Base-by-base conservation (phyloP, 2,329 filamentous ascomycete species). In the Dichotomopilus funicola region DNA sequence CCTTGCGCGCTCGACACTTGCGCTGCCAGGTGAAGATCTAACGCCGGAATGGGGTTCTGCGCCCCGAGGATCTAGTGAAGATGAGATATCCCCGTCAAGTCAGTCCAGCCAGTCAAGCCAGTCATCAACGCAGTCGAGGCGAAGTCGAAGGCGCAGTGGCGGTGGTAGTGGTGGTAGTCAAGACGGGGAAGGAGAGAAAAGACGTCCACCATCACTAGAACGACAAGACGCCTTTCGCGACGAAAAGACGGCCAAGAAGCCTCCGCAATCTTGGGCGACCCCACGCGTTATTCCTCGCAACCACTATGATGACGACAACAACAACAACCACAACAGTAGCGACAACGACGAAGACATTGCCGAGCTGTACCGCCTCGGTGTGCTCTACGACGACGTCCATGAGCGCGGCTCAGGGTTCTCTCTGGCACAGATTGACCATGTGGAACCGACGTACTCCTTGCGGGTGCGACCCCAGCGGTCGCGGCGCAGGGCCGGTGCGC, bases 191-290 rank as follows among this genome's bases (percentile, higher is more conserved):
- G 19, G 19, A 27, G 19, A 27, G 19, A 27, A 27, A 27, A 2
- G 70, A 33, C 68, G 72, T 7, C 66, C 65, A 7, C 75, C 75
- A 1, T 71, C 70, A 0, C 68, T 78, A 27, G 75, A 76, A 59
- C 67, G 76, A 8, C 71, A 78, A 61, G 74, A 76, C 44, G 76
- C 76, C 5, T 78, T 78, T 42, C 67, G 71, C 45, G 73, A 75
- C 46, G 65, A 66, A 4, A 66, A 66, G 19, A 76, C 73, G 0
- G 59, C 66, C 50, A 75, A 71, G 64, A 27, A 27, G 19, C 19
- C 19, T 27, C 3, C 19, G 3, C 19, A 27, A 27, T 2, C 3
- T 3, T 27, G 19, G 19, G 19, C 19, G 2, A 27, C 19, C 19
- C 19, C 19, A 27, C 19, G 19, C 19, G 19, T 27, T 27, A 27